Conservation (phyloP, 352 stramenopile genomes). For the Globisporangium echinulatum region DNA sequence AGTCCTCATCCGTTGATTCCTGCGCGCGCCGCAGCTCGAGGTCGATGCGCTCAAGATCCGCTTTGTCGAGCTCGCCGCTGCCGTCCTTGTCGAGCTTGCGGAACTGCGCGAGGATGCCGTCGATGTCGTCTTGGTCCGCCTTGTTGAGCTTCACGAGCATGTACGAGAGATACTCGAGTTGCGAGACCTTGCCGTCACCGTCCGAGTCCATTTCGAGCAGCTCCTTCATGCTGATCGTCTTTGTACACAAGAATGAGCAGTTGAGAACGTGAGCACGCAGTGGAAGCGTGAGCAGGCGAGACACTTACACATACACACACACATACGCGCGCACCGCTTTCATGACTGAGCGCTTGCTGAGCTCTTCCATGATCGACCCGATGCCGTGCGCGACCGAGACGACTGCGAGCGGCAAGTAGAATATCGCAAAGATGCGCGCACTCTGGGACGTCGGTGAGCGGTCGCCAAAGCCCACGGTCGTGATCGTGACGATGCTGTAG, state of each 20-base stretch:
- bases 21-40: conserved; percentile 40
- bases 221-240: conserved; percentile 74
- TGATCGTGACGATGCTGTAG: conserved; percentile 88
- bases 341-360: conserved; percentile 49
- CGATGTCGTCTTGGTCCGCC: conserved; percentile 54
- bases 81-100: conserved; percentile 58
- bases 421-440: conserved; percentile 75
- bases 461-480: conserved; percentile 86
- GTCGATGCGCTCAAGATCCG: conserved; percentile 56
- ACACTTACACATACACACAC: not conserved
- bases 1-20: conserved; percentile 8
- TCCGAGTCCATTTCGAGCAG: conserved; percentile 62
- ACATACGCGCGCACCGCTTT: conserved; percentile 19
- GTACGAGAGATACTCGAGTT: conserved; percentile 62
- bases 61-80: conserved; percentile 62
- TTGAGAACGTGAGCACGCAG: not conserved
- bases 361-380: conserved; percentile 55
- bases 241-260: not conserved
- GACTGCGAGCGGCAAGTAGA: conserved; percentile 72
- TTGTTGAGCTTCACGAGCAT: conserved; percentile 78
- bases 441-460: conserved; percentile 47
- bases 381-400: conserved; percentile 62
- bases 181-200: conserved; percentile 57
- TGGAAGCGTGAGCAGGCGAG: not conserved
- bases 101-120: conserved; percentile 59